Evolutionary conservation across 73 alveolate species (phyloP).

Genomic region (Paramecium tetraurelia): DNA sequence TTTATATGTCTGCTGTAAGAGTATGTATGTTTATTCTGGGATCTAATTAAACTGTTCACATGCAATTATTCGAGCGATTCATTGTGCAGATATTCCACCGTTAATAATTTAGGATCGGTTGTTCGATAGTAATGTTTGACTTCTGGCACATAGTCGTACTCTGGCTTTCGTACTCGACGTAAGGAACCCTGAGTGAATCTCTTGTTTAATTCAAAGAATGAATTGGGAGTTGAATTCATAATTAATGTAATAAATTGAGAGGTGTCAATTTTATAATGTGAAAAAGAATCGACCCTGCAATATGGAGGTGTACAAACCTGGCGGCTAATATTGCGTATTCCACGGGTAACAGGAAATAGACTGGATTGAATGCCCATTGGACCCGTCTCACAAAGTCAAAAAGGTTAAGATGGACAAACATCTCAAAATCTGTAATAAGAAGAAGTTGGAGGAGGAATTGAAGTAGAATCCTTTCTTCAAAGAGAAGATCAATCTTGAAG

Average conservation of each 20-base stretch:
- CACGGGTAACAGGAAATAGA: slow-evolving; percentile 30
- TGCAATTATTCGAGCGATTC: background rate
- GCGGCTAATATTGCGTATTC: background rate
- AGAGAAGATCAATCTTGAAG: slow-evolving; percentile 58
- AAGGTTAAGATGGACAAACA: slow-evolving; percentile 62
- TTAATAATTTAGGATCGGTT: background rate
- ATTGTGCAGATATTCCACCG: slow-evolving; percentile 19
- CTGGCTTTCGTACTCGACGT: background rate
- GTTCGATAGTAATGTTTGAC: slow-evolving; percentile 6
- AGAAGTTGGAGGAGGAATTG: slow-evolving; percentile 16
- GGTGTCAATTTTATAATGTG: slow-evolving; percentile 13
- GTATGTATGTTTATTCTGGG: background rate
- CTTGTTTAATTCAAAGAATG: slow-evolving; percentile 8
- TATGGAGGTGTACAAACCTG: slow-evolving; percentile 2
- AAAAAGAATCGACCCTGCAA: slow-evolving; percentile 21
- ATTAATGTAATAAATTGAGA: slow-evolving; percentile 2
- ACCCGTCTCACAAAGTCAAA: slow-evolving; percentile 61
- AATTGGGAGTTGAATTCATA: slow-evolving; percentile 1
- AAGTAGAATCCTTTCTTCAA: slow-evolving; percentile 56
- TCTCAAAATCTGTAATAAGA: slow-evolving; percentile 64
- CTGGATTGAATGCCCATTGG: slow-evolving; percentile 69
- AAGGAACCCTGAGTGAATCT: slow-evolving; percentile 20
- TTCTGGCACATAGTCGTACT: background rate
- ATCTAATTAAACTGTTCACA: background rate
- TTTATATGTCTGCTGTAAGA: background rate